Conservation (phyloP, 306 rosid genomes). For the Rubus parviflorus region DNA sequence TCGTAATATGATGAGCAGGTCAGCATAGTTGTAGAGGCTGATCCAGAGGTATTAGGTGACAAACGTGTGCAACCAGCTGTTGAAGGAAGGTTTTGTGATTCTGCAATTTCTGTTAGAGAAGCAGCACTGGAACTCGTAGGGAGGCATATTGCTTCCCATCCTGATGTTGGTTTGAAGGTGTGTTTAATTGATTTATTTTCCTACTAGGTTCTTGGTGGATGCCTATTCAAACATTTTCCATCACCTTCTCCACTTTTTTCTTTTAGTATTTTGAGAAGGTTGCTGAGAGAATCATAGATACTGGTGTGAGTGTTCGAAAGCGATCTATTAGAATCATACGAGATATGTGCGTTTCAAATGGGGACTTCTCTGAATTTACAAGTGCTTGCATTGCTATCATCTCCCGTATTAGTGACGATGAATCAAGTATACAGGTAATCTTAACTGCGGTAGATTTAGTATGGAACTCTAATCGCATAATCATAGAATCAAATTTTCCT, state of each 20-base stretch:
- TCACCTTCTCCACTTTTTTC: conserved; percentile 17
- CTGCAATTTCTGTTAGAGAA: conserved; percentile 94
- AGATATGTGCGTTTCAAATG: conserved; percentile 91
- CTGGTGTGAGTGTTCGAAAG: conserved; percentile 95
- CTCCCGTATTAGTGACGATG: conserved; percentile 88
- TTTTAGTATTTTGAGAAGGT: conserved; percentile 93
- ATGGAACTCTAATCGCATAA: not conserved
- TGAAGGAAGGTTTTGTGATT: conserved; percentile 96
- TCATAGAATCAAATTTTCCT: not conserved
- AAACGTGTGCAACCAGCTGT: conserved; percentile 79
- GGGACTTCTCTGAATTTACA: conserved; percentile 74
- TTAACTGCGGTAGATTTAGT: conserved; percentile 1
- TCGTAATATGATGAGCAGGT: conserved; percentile 58
- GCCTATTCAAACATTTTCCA: not conserved
- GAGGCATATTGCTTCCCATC: conserved; percentile 98
- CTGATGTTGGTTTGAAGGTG: conserved; percentile 98
- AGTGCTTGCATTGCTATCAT: conserved; percentile 90
- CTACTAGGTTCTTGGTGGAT: conserved; percentile 19
- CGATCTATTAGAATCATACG: conserved; percentile 96
- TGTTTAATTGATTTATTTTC: conserved; percentile 24
- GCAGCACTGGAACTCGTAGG: conserved; percentile 99
- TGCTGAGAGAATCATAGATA: conserved; percentile 92
- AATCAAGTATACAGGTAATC: conserved; percentile 89
- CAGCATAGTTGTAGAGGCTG: conserved; percentile 98
- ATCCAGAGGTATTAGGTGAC: conserved; percentile 95